Base-by-base conservation (phyloP, 2,329 filamentous ascomycete species). In the Stagonosporopsis vannaccii region DNA sequence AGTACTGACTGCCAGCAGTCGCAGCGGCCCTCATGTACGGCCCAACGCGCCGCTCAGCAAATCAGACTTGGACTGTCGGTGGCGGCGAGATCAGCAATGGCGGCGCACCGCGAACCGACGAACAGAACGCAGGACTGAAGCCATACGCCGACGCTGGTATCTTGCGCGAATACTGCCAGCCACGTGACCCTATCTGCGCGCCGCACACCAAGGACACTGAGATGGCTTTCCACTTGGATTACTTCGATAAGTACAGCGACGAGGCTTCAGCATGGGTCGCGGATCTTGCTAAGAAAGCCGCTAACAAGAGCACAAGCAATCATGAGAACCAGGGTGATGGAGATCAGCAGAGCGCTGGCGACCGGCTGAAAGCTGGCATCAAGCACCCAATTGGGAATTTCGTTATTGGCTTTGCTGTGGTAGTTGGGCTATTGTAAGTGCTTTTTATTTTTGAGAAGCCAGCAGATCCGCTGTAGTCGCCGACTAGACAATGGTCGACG, bases 91-190 rank as follows among this genome's bases (percentile, higher is more conserved):
- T 64, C 32, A 68, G 57, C 22, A 51, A 67, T 15, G 67, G 67
- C 39, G 52, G 59, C 26, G 64, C 65, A 2, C 62, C 67, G 20
- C 64, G 67, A 30, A 61, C 65, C 8, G 54, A 58, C 4, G 55
- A 65, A 40, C 50, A 69, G 49, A 60, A 62, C 30, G 62, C 63
- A 11, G 65, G 62, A n/a, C 53, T 68, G 15, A 55, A 66, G 45
- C 64, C 64, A 15, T 69, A 67, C 36, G 62, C 55, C 22, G 59
- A 70, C 23, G 80, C 82, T 3, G 71, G 68, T 8, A 84, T 82
- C 61, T 82, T 88, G 56, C 78, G 86, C 73, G 85, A 84, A 7
- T 89, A 88, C 78, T 89, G 86, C 69, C 86, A 89, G 62, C 76
- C 81, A 4, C 66, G 81, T 3, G 86, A 88, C 58, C 85, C 85